Conservation (phyloP, 176 grass and related monocot genomes). For the Triticum turgidum region DNA sequence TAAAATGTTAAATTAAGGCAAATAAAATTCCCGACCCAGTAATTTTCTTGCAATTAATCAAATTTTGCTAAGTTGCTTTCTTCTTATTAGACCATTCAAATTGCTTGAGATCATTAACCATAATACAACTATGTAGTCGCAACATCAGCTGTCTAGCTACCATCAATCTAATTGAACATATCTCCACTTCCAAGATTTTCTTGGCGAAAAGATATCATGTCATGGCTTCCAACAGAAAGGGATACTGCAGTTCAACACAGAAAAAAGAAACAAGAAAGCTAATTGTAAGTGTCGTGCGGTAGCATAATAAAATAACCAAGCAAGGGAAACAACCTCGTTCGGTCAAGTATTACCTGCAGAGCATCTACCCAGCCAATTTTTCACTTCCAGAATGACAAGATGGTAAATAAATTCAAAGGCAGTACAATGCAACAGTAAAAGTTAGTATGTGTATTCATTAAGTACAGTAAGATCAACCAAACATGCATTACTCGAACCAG, state of each 20-base stretch:
- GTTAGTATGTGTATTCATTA: background rate
- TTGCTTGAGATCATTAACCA: background rate
- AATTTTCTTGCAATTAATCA: background rate
- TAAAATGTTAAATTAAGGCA: constrained; percentile 12
- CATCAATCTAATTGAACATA: constrained; percentile 3
- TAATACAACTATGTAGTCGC: background rate
- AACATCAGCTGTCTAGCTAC: background rate
- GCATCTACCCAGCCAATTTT: background rate
- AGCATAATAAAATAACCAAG: background rate
- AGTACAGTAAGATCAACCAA: background rate
- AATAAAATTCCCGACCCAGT: background rate
- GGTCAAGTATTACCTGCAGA: constrained; percentile 15
- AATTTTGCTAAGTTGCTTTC: constrained; percentile 6
- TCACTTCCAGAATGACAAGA: background rate
- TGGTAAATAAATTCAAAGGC: background rate
- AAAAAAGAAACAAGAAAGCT: background rate
- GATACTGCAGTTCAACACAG: background rate
- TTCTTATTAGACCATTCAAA: background rate
- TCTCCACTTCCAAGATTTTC: background rate
- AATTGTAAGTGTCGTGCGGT: background rate
- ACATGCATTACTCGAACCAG: background rate
- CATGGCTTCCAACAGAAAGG: background rate
- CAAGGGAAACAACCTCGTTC: background rate
- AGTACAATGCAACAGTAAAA: background rate
- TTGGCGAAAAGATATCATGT: background rate